These are phyloP conservation scores for Teratosphaeria nubilosa DNA, from an alignment of 2,329 filamentous ascomycete genomes.

Conservation along the genomic window DNA sequence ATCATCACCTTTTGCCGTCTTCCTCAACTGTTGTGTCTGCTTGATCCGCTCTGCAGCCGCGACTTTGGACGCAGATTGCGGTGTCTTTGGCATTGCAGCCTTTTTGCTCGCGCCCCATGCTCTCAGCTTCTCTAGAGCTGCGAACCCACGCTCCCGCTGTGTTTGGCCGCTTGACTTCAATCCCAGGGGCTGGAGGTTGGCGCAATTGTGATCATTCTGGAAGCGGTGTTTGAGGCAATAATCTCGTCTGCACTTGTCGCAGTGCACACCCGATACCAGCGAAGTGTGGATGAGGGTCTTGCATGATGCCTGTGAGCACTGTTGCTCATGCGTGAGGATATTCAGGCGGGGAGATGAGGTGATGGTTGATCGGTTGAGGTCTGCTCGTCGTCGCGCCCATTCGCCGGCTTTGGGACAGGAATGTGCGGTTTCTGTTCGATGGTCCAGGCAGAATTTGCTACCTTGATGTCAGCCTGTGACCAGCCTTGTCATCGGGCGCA, in stretches of 20 bases:
- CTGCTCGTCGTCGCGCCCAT: slow-evolving; percentile 45
- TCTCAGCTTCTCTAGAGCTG: slow-evolving; percentile 66
- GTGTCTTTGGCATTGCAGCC: slow-evolving; percentile 23
- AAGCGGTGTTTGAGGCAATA: slow-evolving; percentile 73
- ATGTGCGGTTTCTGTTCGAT: slow-evolving; percentile 78
- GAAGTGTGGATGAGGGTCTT: slow-evolving; percentile 62
- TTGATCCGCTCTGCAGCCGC: slow-evolving; percentile 54
- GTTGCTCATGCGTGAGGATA: slow-evolving; percentile 53
- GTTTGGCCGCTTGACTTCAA: slow-evolving; percentile 31
- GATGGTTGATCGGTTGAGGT: slow-evolving; percentile 22
- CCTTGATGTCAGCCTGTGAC: neutral
- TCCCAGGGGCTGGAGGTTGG: slow-evolving; percentile 55
- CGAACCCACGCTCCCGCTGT: slow-evolving; percentile 54
- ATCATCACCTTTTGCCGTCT: slow-evolving; percentile 78
- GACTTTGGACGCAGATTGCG: slow-evolving; percentile 46
- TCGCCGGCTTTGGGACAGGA: slow-evolving; percentile 52
- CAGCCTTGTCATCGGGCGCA: neutral
- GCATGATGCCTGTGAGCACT: slow-evolving; percentile 57
- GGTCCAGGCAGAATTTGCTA: slow-evolving; percentile 71
- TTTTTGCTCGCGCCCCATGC: slow-evolving; percentile 68
- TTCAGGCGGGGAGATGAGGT: slow-evolving; percentile 37
- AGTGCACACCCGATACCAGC: slow-evolving; percentile 59
- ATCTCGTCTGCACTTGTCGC: slow-evolving; percentile 57
- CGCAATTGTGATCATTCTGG: slow-evolving; percentile 74
- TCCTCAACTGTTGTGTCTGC: slow-evolving; percentile 70